Evolutionary conservation across 2,329 filamentous ascomycete genomes (phyloP), one percentile per base, ranked within the genome.

Genomic region (Periconia macrospinosa): DNA sequence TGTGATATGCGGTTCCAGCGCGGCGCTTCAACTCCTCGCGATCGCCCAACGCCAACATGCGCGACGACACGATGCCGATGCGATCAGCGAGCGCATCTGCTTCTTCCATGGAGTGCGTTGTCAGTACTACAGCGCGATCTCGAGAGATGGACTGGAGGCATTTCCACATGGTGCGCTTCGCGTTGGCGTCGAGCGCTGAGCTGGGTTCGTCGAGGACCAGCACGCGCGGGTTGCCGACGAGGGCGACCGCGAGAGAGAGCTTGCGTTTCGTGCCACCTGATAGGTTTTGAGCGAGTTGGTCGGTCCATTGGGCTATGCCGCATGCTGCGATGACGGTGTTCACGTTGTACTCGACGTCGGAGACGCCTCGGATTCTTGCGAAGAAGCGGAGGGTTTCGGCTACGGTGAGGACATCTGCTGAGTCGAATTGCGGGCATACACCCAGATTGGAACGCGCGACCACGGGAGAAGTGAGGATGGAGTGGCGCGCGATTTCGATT

Each of bases 91-190:
- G 80, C 1, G 92, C 91, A 66, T 96, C 91, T 0, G 92, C 93
- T 75, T 97, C 93, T 71, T 97, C 92, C 92, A 97, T 96, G 46
- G 86, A 90, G 72, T 97, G 93, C 0, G 93, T 97, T 0, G 93
- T 97, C n/a, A 97, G 82, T 1, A 97, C 80, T 15, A 97, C 84
- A 0, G 88, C 90, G n/a, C 92, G 84, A 0, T 91, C 91, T 0
- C 86, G 68, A 10, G 67, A 83, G 0, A 88, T 86, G 3, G 92
- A 86, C 1, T 86, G 84, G 1, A 97, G 80, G 0, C 91, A 96
- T 52, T 85, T 85, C 93, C 93, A 97, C 90, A 97, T 96, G 60
- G 95, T 83, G 41, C 93, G 84, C 73, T 97, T 97, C 0, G 91
- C 88, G 0, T 91, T 91, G 0, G 92, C 92, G 64, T 97, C 93